A percentile compares a stretch with the other conserved stretches of the same genome.
Evolutionary conservation across 2,329 filamentous ascomycete species (phyloP).

Genomic region (Colletotrichum godetiae): DNA sequence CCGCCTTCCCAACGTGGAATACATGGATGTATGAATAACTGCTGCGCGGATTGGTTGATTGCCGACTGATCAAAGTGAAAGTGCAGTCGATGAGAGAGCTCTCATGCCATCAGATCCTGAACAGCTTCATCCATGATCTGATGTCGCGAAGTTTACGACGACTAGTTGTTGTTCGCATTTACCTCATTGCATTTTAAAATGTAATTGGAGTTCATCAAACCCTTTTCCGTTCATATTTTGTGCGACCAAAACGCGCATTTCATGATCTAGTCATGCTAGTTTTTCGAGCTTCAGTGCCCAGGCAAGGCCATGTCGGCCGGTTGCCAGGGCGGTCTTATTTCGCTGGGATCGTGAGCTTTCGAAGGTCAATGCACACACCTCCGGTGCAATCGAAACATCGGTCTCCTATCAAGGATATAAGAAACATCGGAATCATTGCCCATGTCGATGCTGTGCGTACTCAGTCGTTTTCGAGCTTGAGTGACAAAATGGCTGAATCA

Average conservation of each 20-base stretch:
- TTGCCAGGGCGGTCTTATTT: slow-evolving; percentile 8
- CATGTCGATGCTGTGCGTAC: slow-evolving; percentile 87
- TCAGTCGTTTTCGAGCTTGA: not conserved
- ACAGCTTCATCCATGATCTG: slow-evolving; percentile 5
- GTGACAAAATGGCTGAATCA: slow-evolving; percentile 31
- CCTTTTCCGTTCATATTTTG: not conserved
- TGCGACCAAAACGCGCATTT: not conserved
- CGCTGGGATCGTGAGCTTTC: slow-evolving; percentile 17
- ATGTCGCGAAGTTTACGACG: not conserved
- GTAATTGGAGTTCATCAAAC: not conserved
- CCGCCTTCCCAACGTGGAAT: slow-evolving; percentile 24
- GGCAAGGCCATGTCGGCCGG: slow-evolving; percentile 15
- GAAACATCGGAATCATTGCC: slow-evolving; percentile 98
- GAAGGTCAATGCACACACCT: slow-evolving; percentile 26
- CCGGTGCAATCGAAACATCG: slow-evolving; percentile 43
- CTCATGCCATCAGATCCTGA: not conserved
- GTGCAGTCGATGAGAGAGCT: not conserved
- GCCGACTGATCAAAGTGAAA: slow-evolving; percentile 1
- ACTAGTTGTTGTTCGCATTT: not conserved
- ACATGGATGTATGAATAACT: slow-evolving; percentile 1
- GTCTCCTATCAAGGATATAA: slow-evolving; percentile 69
- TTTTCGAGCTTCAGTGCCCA: slow-evolving; percentile 18
- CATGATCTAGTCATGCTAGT: slow-evolving; percentile 23
- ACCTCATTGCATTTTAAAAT: not conserved
- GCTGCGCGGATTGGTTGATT: not conserved